phyloP scores from a whole-genome alignment of 225 moss, liverwort and hornwort genomes.

The Ulota crispa region DNA sequence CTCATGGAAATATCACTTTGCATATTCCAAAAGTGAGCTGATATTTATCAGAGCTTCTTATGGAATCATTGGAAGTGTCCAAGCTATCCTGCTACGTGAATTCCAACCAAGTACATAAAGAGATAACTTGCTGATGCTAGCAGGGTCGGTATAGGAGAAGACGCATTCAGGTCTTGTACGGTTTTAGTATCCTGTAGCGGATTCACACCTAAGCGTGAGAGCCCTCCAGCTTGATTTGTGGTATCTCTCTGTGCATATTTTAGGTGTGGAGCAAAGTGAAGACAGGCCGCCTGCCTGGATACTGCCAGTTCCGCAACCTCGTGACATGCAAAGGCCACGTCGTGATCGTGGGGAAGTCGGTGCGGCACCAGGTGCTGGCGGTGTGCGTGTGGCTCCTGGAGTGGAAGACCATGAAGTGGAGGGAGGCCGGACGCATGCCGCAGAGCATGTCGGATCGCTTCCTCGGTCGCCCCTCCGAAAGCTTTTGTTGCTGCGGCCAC shows the following conservation, averaged over 20 bases:
- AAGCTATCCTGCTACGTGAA: neutral
- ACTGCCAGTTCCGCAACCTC: slow-evolving; percentile 46
- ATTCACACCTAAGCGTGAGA: neutral
- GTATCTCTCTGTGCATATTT: neutral
- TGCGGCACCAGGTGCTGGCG: slow-evolving; percentile 33
- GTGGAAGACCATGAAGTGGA: slow-evolving; percentile 44
- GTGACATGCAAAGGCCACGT: slow-evolving; percentile 35
- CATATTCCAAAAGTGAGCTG: neutral
- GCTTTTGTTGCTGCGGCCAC: slow-evolving; percentile 38
- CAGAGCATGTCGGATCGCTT: slow-evolving; percentile 34
- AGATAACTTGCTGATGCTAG: neutral
- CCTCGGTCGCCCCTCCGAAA: slow-evolving; percentile 31
- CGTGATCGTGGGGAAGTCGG: slow-evolving; percentile 40
- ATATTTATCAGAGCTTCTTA: neutral
- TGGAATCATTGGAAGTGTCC: neutral
- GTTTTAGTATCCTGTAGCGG: neutral
- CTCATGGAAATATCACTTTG: neutral
- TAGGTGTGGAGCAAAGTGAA: slow-evolving; percentile 41
- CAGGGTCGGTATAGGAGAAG: neutral
- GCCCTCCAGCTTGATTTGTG: neutral
- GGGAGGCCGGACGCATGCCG: slow-evolving; percentile 30
- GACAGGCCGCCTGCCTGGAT: slow-evolving; percentile 37
- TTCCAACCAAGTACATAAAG: neutral
- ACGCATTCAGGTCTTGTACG: neutral
- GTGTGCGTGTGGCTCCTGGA: slow-evolving; percentile 47